These are phyloP conservation scores for Gracilaria vermiculophylla DNA, from an alignment of 23 red algal genomes.

Conservation along the genomic window DNA sequence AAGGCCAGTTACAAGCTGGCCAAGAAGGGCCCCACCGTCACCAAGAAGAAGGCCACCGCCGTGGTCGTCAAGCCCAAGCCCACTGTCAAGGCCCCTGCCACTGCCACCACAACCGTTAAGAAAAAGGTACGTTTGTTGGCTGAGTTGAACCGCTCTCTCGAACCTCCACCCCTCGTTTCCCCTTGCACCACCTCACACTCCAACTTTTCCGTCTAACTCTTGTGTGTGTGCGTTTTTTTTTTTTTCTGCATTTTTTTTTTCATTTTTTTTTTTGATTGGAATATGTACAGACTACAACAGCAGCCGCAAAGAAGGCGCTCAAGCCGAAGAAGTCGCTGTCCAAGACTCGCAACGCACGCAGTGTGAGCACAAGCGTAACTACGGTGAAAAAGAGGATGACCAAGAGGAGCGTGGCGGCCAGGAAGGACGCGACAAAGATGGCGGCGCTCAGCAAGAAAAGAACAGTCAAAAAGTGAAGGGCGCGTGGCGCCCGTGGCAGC, in stretches of 20 bases:
- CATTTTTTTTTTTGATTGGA: not conserved
- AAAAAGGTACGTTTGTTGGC: conserved; percentile 6
- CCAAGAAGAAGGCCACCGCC: conserved; percentile 40
- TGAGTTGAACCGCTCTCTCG: not conserved
- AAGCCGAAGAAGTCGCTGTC: conserved; percentile 66
- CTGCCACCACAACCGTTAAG: not conserved
- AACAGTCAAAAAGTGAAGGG: conserved; percentile 4
- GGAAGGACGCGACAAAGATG: conserved; percentile 31
- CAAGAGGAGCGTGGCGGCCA: conserved; percentile 24
- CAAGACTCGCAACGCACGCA: conserved; percentile 38
- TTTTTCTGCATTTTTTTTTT: not conserved
- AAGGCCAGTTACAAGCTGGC: conserved; percentile 72
- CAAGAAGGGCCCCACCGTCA: conserved; percentile 9
- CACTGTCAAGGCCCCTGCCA: not conserved
- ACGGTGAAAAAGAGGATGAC: conserved; percentile 44
- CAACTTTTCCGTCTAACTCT: not conserved
- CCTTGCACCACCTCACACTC: not conserved
- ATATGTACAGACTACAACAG: conserved; percentile 10
- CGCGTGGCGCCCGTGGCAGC: too few species aligned
- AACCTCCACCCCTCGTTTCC: not conserved
- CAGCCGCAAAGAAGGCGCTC: conserved; percentile 7
- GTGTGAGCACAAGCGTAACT: conserved; percentile 21
- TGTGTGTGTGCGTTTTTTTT: not conserved
- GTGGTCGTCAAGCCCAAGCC: not conserved
- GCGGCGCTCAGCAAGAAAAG: conserved; percentile 14